Base-by-base conservation (phyloP, 768 basidiomycete genomes). In the Collybia mongolica region DNA sequence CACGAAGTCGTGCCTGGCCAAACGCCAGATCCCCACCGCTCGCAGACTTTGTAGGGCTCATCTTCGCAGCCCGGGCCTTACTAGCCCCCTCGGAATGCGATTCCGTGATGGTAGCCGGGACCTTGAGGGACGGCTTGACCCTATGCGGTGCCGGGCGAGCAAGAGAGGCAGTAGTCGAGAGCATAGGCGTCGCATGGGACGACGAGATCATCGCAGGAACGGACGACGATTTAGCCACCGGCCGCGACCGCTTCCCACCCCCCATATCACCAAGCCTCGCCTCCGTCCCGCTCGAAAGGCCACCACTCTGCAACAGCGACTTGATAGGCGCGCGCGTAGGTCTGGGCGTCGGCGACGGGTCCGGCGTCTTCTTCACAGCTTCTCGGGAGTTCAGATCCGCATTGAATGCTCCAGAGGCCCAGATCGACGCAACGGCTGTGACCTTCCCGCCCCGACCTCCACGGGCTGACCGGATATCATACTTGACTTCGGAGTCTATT, bases 391-490 rank as follows among this genome's bases (percentile, higher is more conserved):
- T 24, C 18, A 15, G 6, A 37, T 7, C 19, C 44, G 51, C 28
- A 22, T n/a, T 38, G 41, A 22, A 26, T 0, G 72, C 73, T n/a
- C 74, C 80, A 29, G 81, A 69, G 2, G 86, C 81, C 88, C 89
- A 92, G 19, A 92, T 69, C 2, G 88, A 79, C 0, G 86, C 82
- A 1, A 90, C 86, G 3, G 88, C 73, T 2, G 87, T 74, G 14
- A 91, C 90, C 46, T 79, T 77, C 11, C 89, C 90, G 2, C 90
- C 90, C 38, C 77, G 71, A 2, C 90, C 90, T 3, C 90, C 88
- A 18, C 89, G 77, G 3, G 88, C 88, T 32, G 88, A 90, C 11
- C 84, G 81, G 20, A 89, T 65, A 59, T 91, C 82, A 59, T 90
- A 90, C 51, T 82, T 85, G 18, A 73, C 76, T 45, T 82, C 84